These are phyloP conservation scores for Dipodascus geniculatus DNA, from an alignment of 805 yeast genomes.

Conservation along the genomic window DNA sequence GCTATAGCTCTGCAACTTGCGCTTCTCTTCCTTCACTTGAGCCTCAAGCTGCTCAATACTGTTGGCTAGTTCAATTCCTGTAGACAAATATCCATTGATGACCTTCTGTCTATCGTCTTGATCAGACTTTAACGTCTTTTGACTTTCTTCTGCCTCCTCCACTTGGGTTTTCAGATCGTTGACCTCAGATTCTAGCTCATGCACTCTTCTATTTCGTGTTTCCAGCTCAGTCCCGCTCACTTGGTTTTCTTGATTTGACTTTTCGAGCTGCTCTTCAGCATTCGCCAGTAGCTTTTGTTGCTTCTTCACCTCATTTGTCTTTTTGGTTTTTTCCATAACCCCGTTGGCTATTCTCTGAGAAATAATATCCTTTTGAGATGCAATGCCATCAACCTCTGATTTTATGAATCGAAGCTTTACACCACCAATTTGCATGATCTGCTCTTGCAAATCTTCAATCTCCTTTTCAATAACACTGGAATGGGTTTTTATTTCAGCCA, in stretches of 20 bases:
- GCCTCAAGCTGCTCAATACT: constrained; percentile 46
- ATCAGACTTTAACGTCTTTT: constrained; percentile 27
- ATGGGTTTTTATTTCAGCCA: constrained; percentile 36
- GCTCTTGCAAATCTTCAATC: constrained; percentile 54
- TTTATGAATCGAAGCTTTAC: constrained; percentile 67
- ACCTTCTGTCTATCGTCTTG: constrained; percentile 31
- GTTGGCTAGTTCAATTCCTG: constrained; percentile 55
- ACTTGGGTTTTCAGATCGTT: constrained; percentile 11
- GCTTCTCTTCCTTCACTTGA: constrained; percentile 31
- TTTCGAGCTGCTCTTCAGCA: constrained; percentile 35
- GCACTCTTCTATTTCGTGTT: constrained; percentile 11
- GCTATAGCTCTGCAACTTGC: constrained; percentile 23
- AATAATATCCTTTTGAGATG: constrained; percentile 51
- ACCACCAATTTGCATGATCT: constrained; percentile 88
- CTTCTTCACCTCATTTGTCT: constrained; percentile 52
- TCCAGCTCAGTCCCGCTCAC: constrained; percentile 28
- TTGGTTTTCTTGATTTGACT: constrained; percentile 20
- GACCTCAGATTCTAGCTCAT: constrained; percentile 11
- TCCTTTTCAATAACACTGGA: constrained; percentile 44
- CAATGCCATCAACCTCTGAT: constrained; percentile 67
- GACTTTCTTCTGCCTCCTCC: constrained; percentile 21
- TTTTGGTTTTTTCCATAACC: constrained; percentile 43
- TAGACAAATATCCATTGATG: constrained; percentile 47
- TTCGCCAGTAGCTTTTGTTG: constrained; percentile 36
- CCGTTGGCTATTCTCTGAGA: constrained; percentile 46